phyloP scores from a whole-genome alignment of 208 protist genomes.

The Trypanosoma theileri region DNA sequence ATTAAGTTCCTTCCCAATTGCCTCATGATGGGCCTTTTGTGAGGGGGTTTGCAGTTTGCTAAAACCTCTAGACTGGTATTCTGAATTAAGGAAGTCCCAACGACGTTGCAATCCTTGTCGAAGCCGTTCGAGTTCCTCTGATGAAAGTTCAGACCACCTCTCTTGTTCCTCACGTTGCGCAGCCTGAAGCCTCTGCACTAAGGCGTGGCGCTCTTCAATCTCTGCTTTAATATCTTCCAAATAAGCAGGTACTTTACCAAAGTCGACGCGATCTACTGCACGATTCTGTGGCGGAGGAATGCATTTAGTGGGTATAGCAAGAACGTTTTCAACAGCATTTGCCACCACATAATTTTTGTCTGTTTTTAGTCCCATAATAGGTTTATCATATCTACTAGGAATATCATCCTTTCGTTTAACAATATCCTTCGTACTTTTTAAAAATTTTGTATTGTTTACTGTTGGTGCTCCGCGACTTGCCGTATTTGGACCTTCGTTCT shows the following conservation, averaged over 20 bases:
- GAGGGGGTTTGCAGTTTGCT: constrained; percentile 88
- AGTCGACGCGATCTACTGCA: constrained; percentile 74
- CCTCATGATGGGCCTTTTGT: constrained; percentile 81
- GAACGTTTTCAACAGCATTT: constrained; percentile 93
- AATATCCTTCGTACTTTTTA: constrained; percentile 63
- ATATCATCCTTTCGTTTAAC: constrained; percentile 69
- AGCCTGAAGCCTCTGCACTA: constrained; percentile 43
- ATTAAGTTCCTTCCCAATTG: constrained; percentile 76
- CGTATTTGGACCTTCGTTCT: constrained; percentile 73
- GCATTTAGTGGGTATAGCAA: constrained; percentile 80
- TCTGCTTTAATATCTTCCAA: constrained; percentile 90
- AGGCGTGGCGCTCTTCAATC: constrained; percentile 61
- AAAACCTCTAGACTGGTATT: constrained; percentile 93
- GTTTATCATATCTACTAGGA: constrained; percentile 77
- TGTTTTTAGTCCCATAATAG: constrained; percentile 92
- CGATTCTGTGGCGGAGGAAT: constrained; percentile 45
- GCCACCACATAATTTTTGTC: constrained; percentile 94
- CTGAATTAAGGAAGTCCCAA: constrained; percentile 89
- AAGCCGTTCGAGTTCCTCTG: constrained; percentile 76
- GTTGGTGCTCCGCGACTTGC: constrained; percentile 75
- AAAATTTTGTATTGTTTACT: constrained; percentile 69
- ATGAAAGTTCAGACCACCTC: constrained; percentile 74
- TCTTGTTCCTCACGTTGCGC: constrained; percentile 54
- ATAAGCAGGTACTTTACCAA: constrained; percentile 91
- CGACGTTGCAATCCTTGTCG: constrained; percentile 85